Conservation (phyloP, 2,329 filamentous ascomycete genomes). For the Cercospora sp. region DNA sequence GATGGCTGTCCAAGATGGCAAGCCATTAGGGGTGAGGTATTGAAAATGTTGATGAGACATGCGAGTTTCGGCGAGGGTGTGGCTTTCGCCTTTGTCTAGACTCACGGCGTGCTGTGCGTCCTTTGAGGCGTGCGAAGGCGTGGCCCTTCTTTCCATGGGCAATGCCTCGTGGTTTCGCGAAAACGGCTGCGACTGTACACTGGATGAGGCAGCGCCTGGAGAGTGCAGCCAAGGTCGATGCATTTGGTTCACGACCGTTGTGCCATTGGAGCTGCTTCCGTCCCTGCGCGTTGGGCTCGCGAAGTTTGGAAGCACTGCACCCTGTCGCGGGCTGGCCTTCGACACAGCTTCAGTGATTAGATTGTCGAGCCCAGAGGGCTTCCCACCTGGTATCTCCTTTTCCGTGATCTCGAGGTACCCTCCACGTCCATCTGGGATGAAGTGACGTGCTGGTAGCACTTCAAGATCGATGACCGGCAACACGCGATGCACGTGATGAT, state of each 20-base stretch:
- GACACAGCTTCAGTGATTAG: constrained; percentile 9
- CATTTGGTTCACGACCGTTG: neutral
- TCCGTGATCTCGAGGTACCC: constrained; percentile 15
- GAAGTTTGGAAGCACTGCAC: neutral
- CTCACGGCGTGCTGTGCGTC: neutral
- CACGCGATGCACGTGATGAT: constrained; percentile 54
- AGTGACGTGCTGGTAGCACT: constrained; percentile 55
- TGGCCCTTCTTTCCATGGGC: neutral
- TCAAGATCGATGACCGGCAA: constrained; percentile 56
- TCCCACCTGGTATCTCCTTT: constrained; percentile 8
- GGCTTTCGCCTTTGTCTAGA: neutral
- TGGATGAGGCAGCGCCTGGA: neutral
- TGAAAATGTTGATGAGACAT: neutral
- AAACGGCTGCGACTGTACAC: neutral
- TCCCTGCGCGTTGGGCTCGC: constrained; percentile 1
- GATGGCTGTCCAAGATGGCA: constrained; percentile 14
- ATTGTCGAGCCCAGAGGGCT: neutral
- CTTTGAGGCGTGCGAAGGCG: neutral
- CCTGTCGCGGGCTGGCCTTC: neutral
- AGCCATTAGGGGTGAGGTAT: constrained; percentile 8
- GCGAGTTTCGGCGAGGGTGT: neutral
- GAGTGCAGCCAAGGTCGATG: constrained; percentile 1
- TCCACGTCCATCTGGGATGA: constrained; percentile 39
- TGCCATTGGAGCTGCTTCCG: neutral
- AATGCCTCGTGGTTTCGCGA: neutral